These are phyloP conservation scores for Monosporozyma yasuniensis DNA, from an alignment of 805 yeast genomes.

Conservation along the genomic window DNA sequence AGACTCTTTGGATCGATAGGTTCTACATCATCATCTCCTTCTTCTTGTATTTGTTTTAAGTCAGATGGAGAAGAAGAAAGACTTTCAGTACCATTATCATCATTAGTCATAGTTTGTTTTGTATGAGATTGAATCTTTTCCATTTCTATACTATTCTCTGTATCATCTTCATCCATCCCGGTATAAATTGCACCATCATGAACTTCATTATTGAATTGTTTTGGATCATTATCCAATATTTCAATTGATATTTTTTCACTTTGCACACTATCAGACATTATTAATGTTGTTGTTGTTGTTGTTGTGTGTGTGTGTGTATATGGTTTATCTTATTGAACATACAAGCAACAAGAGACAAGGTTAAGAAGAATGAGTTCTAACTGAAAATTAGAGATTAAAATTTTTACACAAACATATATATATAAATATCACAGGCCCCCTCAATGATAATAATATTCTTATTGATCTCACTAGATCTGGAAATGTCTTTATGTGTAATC, in stretches of 20 bases:
- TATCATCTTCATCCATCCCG: not conserved
- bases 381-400: too few species aligned
- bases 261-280: not conserved
- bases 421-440: too few species aligned
- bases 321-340: not conserved
- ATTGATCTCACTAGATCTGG: too few species aligned
- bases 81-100: not conserved
- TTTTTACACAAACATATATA: too few species aligned
- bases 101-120: not conserved
- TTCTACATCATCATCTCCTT: conserved; percentile 1
- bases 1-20: conserved; percentile 33
- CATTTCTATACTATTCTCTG: not conserved
- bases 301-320: not conserved
- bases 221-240: not conserved
- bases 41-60: not conserved
- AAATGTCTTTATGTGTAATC: too few species aligned
- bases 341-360: too few species aligned
- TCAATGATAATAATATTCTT: too few species aligned
- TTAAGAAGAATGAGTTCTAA: too few species aligned
- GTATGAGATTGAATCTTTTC: not conserved
- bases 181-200: not conserved
- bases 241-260: not conserved
- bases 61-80: not conserved
- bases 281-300: not conserved
- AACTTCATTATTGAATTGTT: not conserved